Base-by-base conservation (phyloP, 2,329 filamentous ascomycete genomes). In the Monosporascus sp. region DNA sequence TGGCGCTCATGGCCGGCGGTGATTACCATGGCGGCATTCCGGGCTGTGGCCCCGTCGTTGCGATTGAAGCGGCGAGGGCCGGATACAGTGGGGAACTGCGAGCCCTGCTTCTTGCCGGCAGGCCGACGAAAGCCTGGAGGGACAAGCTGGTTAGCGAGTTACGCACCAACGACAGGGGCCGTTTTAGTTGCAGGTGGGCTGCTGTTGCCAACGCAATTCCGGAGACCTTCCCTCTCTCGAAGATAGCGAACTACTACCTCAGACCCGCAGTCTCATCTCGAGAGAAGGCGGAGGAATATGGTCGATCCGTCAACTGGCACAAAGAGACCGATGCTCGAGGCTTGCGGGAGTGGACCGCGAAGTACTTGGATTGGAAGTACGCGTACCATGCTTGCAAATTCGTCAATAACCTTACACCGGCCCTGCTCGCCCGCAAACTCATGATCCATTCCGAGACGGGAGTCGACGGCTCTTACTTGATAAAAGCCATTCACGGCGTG, bases 1-100 rank as follows among this genome's bases (percentile, higher is more conserved):
- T 61, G 50, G 63, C 63, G 2, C 57, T 61, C 36, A 56, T 66
- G 50, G 60, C 59, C 1, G 64, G 64, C 7, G 63, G 59, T 20
- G 59, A 64, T 11, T 66, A 67, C 26, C 27, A 48, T 5, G 31
- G 50, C 20, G 64, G 63, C 2, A 55, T 64, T 0, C 48, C n/a
- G 8, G 51, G 41, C 66, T 57, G 63, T 31, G 56, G 53, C 14
- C 26, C 54, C 9, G 19, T 3, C 17, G 40, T 43, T 1, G 40
- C 40, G 19, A 19, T 43, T 20, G 20, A 43, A 20, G 40, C 40
- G 17, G 40, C 40, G 7, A 43, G 40, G 40, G 40, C 19, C 8
- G 40, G 40, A 20, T 43, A 43, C 19, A 43, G 40, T 14, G 40
- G 40, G 16, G 40, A 43, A 6, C 40, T 43, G 17, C 19, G 20